Conservation (phyloP, 805 yeast species). For the Kazachstania viticola region DNA sequence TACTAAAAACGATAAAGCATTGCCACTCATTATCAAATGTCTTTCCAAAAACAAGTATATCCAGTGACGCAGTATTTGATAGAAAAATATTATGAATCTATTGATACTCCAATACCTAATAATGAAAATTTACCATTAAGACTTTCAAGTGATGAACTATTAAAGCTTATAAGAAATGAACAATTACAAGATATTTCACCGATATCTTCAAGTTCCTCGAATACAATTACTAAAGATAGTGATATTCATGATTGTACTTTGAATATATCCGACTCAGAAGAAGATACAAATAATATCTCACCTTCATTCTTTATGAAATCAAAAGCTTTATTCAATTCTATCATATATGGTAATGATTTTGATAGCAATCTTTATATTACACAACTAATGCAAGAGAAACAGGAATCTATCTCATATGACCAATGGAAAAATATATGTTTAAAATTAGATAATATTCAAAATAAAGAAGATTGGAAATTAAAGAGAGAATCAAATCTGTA, state of each 20-base stretch:
- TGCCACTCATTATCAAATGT: too few relatives aligned
- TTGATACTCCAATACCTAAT: conserved; percentile 1
- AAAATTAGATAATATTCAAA: conserved; percentile 51
- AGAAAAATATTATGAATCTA: conserved; percentile 6
- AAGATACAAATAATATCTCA: background rate
- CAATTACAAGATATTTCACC: background rate
- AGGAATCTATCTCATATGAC: conserved; percentile 38
- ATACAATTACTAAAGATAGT: background rate
- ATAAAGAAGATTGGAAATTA: conserved; percentile 63
- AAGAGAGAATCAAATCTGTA: conserved; percentile 52
- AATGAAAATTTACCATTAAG: conserved; percentile 3
- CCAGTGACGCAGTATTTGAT: conserved; percentile 11
- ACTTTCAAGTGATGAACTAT: conserved; percentile 4
- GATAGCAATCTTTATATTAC: conserved; percentile 29
- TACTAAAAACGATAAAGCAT: too few relatives aligned
- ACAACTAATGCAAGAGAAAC: conserved; percentile 33
- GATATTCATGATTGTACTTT: too few relatives aligned
- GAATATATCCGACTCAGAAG: too few relatives aligned
- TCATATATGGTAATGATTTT: conserved; percentile 3
- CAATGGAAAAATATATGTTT: conserved; percentile 61
- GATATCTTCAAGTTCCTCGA: too few relatives aligned
- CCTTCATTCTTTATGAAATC: background rate
- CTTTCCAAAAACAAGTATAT: conserved; percentile 5
- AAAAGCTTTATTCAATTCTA: background rate
- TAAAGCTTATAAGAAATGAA: conserved; percentile 2